phyloP scores from a whole-genome alignment of 2,329 filamentous ascomycete species.

The Orbilia quercus region DNA sequence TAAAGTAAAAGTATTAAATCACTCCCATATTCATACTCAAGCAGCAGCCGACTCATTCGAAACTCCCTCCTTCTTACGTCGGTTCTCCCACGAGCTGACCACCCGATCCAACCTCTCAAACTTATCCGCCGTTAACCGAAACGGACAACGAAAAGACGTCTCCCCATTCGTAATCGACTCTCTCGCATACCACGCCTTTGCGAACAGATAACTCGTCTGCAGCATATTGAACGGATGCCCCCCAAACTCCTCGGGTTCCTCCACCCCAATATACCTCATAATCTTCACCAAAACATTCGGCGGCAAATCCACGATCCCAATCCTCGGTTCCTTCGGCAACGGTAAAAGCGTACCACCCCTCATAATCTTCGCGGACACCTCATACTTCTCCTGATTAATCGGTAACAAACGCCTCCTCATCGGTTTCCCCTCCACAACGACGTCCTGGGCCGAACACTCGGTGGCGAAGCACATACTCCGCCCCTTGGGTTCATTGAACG shows the following conservation, averaged over 20 bases:
- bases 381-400: background rate
- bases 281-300: slow-evolving; percentile 19
- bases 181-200: slow-evolving; percentile 19
- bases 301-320: slow-evolving; percentile 42
- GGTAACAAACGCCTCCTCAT: slow-evolving; percentile 4
- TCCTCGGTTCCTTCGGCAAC: slow-evolving; percentile 23
- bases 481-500: slow-evolving; percentile 12
- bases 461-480: slow-evolving; percentile 28
- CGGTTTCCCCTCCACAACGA: background rate
- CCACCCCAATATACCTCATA: slow-evolving; percentile 10
- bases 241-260: background rate
- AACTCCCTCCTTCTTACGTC: background rate
- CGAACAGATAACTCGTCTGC: slow-evolving; percentile 24
- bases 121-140: background rate
- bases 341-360: slow-evolving; percentile 2
- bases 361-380: background rate
- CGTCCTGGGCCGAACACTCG: slow-evolving; percentile 13
- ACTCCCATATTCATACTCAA: no score
- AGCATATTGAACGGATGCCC: slow-evolving; percentile 7
- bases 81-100: background rate
- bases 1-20: no score
- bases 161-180: background rate
- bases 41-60: no score
- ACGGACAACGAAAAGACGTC: background rate
- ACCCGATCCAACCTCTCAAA: slow-evolving; percentile 10